Base-by-base conservation (phyloP, 345 rosid species). In the Gynandropsis gynandra region DNA sequence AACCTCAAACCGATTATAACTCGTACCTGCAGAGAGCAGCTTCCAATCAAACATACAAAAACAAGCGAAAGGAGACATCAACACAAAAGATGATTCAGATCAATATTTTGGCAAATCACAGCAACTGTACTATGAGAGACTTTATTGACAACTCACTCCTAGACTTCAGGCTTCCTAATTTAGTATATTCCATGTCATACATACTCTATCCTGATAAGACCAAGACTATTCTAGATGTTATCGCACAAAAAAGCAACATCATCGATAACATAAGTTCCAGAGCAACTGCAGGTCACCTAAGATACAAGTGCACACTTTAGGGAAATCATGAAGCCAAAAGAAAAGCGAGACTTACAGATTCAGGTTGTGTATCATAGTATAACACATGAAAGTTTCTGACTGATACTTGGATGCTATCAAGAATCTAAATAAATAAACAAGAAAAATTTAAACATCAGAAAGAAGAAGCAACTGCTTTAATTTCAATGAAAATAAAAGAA, bases 351-450 rank as follows among this genome's bases (percentile, higher is more conserved):
- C 88, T 76, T 75, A 89, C 97, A 3, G 69, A 69, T 71, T 72
- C 68, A 52, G 64, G 51, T 52, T 69, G 77, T 62, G 56, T 54
- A 58, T 75, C 80, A 47, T 64, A 64, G 74, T 85, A 89, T 36
- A 70, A 65, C 27, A 86, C 48, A 74, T 86, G 87, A 43, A 89
- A 81, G 68, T 80, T 83, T 74, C 67, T 80, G 61, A 83, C 78
- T 47, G 90, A 89, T 40, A 89, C 69, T 65, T 86, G 84, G 61
- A 89, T 86, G 70, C 79, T 78, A 72, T 86, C 95, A 60, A 89
- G 82, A 72, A 83, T 73, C 97, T 89, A 65, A 6, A 44, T 64
- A 62, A 42, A 42, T 19, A 59, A 42, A 54, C 21, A 38, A 54
- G 34, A 60, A 62, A 61, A 6, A 34, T 41, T 39, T 63, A 42